Base-by-base conservation (phyloP, 1,284 basidiomycete genomes). In the Tilletiopsis washingtonensis region DNA sequence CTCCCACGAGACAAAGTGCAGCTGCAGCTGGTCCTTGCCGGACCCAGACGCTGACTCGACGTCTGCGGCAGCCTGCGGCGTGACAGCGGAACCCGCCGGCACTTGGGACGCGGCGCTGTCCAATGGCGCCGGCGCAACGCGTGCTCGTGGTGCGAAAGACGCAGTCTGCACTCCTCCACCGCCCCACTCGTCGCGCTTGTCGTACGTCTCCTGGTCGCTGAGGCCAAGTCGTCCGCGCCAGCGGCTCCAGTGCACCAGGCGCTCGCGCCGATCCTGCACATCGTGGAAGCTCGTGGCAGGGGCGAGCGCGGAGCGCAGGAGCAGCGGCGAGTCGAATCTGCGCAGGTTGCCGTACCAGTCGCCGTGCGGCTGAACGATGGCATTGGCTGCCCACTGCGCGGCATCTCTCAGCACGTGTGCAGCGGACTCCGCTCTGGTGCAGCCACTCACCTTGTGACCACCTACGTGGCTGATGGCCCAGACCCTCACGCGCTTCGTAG, bases 151-250 rank as follows among this genome's bases (percentile, higher is more conserved):
- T 3, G 58, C 56, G 17, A 69, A 43, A n/a, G 59, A 49, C 5
- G 60, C 62, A 5, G 57, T 29, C 15, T 67, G 56, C 42, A 66
- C 54, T 23, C 59, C 51, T 3, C 66, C 54, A 9, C 61, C 61
- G 2, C 69, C 69, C 61, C 66, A 69, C 24, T 57, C 50, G n/a
- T 51, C 53, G 24, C 56, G 59, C 50, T 67, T 64, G n/a, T 64
- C 62, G 2, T 53, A 53, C 43, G 32, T 45, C 43, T 36, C 12
- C 27, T 45, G 45, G 19, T 61, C 52, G 17, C 56, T 49, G n/a
- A 75, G 42, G 1, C 67, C 71, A 0, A 74, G 54, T 12, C 74
- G 62, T 3, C 74, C 74, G 19, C 74, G 59, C 74, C 74, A 74
- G 3, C 66, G 57, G 0, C 67, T 54, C 65, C 62, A 74, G 47